Conservation (phyloP, 371 early-diverging fungal genomes). For the Sanchytrium tribonematis region DNA sequence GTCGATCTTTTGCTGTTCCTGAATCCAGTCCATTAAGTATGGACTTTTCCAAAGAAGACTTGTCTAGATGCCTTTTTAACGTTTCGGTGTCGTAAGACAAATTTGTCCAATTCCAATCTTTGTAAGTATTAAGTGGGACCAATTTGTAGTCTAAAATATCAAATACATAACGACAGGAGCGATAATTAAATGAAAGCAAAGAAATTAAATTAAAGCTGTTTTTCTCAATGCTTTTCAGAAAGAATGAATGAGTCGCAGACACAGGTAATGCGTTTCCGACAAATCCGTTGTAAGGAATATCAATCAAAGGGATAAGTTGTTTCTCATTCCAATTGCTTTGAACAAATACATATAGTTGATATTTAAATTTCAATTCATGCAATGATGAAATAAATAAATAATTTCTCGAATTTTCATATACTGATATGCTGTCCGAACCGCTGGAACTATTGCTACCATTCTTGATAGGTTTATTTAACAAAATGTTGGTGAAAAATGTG, state of each 20-base stretch:
- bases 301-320: slow-evolving; percentile 15
- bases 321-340: slow-evolving; percentile 29
- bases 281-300: slow-evolving; percentile 9
- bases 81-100: not conserved
- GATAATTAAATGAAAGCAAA: slow-evolving; percentile 1
- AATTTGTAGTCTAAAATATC: slow-evolving; percentile 1
- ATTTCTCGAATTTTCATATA: not conserved
- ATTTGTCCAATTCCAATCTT: slow-evolving; percentile 33
- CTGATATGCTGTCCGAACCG: slow-evolving; percentile 1
- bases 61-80: not conserved
- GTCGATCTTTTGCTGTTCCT: slow-evolving; percentile 22
- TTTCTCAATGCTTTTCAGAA: slow-evolving; percentile 24
- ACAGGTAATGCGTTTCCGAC: slow-evolving; percentile 12
- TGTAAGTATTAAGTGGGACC: slow-evolving; percentile 20
- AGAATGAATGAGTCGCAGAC: not conserved
- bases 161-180: not conserved
- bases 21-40: slow-evolving; percentile 9
- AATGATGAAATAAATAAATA: not conserved
- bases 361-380: not conserved
- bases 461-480: slow-evolving; percentile 31
- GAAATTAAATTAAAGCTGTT: not conserved
- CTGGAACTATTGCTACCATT: slow-evolving; percentile 24
- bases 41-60: slow-evolving; percentile 16
- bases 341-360: slow-evolving; percentile 32
- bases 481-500: slow-evolving; percentile 24